phyloP scores from a whole-genome alignment of 768 basidiomycete species.

The Mycena belliarum region DNA sequence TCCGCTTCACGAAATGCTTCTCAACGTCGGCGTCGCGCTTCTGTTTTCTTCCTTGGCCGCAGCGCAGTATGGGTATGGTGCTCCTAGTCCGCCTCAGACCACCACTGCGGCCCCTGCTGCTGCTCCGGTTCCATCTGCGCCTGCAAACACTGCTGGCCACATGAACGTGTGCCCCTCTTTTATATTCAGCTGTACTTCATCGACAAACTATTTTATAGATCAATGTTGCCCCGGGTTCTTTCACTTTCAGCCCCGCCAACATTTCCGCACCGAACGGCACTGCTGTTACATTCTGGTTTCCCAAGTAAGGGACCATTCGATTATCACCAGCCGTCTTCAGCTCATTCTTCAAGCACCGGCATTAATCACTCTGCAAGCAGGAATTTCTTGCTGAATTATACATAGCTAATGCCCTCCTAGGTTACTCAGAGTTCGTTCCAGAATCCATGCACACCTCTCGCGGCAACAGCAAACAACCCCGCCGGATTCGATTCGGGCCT shows the following conservation, averaged over 20 bases:
- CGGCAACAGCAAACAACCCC: conserved; percentile 34
- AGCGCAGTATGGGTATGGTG: conserved; percentile 33
- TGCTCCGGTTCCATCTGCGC: conserved; percentile 39
- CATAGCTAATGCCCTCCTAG: background rate
- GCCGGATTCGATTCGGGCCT: conserved; percentile 61
- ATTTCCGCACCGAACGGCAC: conserved; percentile 51
- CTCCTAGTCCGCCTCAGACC: conserved; percentile 21
- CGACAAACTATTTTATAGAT: conserved; percentile 30
- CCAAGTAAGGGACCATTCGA: conserved; percentile 33
- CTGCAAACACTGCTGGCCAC: conserved; percentile 35
- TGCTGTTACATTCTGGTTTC: conserved; percentile 56
- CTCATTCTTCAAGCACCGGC: conserved; percentile 30
- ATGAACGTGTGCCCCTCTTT: conserved; percentile 34
- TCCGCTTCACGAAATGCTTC: conserved; percentile 29
- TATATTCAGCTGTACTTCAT: no score
- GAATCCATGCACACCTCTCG: conserved; percentile 52
- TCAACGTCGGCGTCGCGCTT: conserved; percentile 25
- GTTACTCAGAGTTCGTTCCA: conserved; percentile 58
- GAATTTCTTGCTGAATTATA: background rate
- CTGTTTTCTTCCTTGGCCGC: conserved; percentile 30
- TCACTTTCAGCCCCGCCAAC: conserved; percentile 47
- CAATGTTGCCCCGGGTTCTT: conserved; percentile 42
- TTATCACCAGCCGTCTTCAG: background rate
- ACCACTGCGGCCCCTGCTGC: conserved; percentile 27
- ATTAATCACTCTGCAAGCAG: conserved; percentile 41